Evolutionary conservation across 2,329 filamentous ascomycete genomes (phyloP), one percentile per base, ranked within the genome.

Genomic region (Phialophora tarda): DNA sequence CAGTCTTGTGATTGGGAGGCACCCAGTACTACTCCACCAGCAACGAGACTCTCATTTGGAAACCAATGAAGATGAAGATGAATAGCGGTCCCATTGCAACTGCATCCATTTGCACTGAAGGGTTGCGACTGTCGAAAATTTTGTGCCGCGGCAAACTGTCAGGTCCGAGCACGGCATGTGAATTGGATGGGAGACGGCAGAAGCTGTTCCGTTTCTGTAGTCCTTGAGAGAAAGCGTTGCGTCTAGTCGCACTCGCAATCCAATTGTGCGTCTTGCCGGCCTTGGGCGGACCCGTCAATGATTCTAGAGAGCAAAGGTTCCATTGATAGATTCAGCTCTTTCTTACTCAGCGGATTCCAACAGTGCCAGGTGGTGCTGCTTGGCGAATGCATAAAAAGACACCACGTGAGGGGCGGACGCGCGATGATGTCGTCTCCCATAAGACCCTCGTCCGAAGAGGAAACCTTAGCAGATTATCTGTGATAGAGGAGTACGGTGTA

Each of bases 341-440:
- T 28, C 32, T 59, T 50, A 50, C 32, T 55, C 60, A 50, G 26
- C 41, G 30, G 38, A 14, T 17, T 51, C 3, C 8, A 26, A 23
- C 21, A 11, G 47, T 51, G 48, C 48, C 14, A 26, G 21, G 12
- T 17, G 21, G 21, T 51, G 47, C 21, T 51, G 48, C 48, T 24
- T 28, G 23, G 11, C 24, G 11, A 51, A 11, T 23, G 48, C 48
- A 51, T 23, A 54, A 21, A 50, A 17, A 14, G 26, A 62, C 59
- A 44, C 53, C 63, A 65, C 63, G 63, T 65, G 63, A 65, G 63
- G 34, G 50, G 38, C 51, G 59, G 47, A 56, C 30, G 63, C 58
- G 62, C 63, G 47, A 65, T 65, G 63, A 65, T 65, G 63, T 65
- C 63, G 63, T 58, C 48, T 53, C 47, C 23, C 59, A 21, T 61